These are phyloP conservation scores for Selaginella moellendorffii DNA, from an alignment of 75 land plant species.

Conservation along the genomic window DNA sequence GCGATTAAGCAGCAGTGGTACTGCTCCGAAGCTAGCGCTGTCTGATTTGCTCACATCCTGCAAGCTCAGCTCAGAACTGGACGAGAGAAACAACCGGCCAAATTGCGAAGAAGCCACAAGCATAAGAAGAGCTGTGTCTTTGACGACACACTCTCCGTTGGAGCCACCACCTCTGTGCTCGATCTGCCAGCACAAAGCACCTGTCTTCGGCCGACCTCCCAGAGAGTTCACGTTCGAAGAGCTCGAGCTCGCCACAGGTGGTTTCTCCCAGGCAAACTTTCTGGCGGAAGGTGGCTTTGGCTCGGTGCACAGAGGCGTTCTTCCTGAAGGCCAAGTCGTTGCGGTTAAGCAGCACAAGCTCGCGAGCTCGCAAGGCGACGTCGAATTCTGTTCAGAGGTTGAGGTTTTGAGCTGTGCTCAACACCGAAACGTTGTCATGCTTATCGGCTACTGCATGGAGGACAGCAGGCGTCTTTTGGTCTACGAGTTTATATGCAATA, in stretches of 20 bases:
- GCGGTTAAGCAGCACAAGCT: slow-evolving; percentile 76
- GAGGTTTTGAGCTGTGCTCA: slow-evolving; percentile 31
- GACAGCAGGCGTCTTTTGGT: slow-evolving; percentile 63
- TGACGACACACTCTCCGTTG: slow-evolving; percentile 38
- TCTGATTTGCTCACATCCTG: not conserved
- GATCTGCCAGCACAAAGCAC: slow-evolving; percentile 5
- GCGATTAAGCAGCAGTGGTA: not conserved
- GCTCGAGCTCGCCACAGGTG: not conserved
- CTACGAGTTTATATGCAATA: slow-evolving; percentile 83
- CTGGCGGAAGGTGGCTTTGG: slow-evolving; percentile 65
- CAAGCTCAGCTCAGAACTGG: not conserved
- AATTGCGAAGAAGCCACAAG: slow-evolving; percentile 28
- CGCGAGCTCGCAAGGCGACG: slow-evolving; percentile 85
- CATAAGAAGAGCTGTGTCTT: slow-evolving; percentile 46
- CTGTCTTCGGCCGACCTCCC: slow-evolving; percentile 4
- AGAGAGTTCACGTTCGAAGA: slow-evolving; percentile 3
- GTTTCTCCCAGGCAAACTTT: slow-evolving; percentile 12
- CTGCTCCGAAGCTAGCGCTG: not conserved
- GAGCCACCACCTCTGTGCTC: slow-evolving; percentile 12
- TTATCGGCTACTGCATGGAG: slow-evolving; percentile 53
- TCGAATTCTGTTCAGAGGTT: slow-evolving; percentile 69
- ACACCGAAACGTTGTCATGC: slow-evolving; percentile 9
- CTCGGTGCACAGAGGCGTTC: slow-evolving; percentile 44
- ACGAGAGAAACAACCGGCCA: not conserved
- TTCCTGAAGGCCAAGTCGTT: slow-evolving; percentile 50